These are phyloP conservation scores for Rhodotorula sp. DNA, from an alignment of 1,284 basidiomycete genomes.

Conservation along the genomic window DNA sequence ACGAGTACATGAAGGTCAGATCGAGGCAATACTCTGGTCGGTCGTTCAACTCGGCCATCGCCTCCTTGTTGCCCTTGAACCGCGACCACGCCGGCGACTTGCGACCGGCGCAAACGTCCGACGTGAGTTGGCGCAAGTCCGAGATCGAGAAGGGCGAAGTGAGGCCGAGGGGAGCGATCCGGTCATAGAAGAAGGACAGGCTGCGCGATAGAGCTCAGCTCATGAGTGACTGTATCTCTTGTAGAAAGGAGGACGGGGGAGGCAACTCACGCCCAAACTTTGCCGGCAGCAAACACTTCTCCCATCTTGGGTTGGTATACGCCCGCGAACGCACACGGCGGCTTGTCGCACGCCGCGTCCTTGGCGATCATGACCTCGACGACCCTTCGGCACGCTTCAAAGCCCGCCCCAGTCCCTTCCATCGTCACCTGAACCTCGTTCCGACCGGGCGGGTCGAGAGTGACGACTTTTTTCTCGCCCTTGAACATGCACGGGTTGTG, in stretches of 20 bases:
- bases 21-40: constrained; percentile 94
- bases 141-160: constrained; percentile 58
- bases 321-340: constrained; percentile 94
- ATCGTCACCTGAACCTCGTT: constrained; percentile 68
- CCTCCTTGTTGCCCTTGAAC: constrained; percentile 52
- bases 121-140: constrained; percentile 64
- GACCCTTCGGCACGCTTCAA: constrained; percentile 78
- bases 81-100: constrained; percentile 39
- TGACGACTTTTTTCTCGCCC: constrained; percentile 64
- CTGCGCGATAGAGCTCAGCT: constrained; percentile 48
- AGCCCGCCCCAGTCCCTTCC: constrained; percentile 76
- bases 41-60: constrained; percentile 73
- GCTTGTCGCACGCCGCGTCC: constrained; percentile 84
- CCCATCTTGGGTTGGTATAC: constrained; percentile 95
- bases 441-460: constrained; percentile 63
- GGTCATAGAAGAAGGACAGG: constrained; percentile 96
- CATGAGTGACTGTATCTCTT: constrained; percentile 47
- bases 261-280: constrained; percentile 46
- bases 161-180: constrained; percentile 73
- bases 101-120: constrained; percentile 68
- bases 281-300: constrained; percentile 68
- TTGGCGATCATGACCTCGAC: constrained; percentile 93
- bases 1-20: constrained; percentile 87
- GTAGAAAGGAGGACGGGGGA: constrained; percentile 45
- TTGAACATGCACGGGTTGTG: constrained; percentile 78